These are phyloP conservation scores for Colletotrichum magnum DNA, from an alignment of 2,329 filamentous ascomycete genomes.

Conservation along the genomic window DNA sequence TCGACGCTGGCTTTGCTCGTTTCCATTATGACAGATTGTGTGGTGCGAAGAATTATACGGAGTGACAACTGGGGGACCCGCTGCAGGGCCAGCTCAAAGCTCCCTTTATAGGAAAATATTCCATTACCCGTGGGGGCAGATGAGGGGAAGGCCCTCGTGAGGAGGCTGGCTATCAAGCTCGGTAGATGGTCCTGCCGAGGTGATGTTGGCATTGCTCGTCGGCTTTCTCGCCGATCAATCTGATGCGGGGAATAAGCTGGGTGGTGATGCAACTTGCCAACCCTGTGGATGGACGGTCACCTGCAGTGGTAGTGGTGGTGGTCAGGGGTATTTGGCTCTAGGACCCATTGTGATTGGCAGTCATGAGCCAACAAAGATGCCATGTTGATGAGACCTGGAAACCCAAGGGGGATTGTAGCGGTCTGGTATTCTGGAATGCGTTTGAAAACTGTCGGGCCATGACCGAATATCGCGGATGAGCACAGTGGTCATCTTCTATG, in stretches of 20 bases:
- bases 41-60: background rate
- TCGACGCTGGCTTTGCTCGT: slow-evolving; percentile 28
- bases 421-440: too few relatives aligned
- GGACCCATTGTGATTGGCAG: background rate
- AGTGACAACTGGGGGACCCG: too few relatives aligned
- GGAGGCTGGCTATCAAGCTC: slow-evolving; percentile 13
- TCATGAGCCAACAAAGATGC: background rate
- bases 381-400: too few relatives aligned
- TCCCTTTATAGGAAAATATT: background rate
- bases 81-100: too few relatives aligned
- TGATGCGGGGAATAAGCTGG: slow-evolving; percentile 13
- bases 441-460: too few relatives aligned
- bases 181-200: slow-evolving; percentile 31
- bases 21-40: slow-evolving; percentile 19
- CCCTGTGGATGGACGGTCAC: background rate
- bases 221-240: slow-evolving; percentile 20
- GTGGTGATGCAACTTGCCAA: slow-evolving; percentile 13
- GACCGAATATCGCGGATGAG: too few relatives aligned
- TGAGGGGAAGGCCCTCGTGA: slow-evolving; percentile 27
- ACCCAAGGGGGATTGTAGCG: too few relatives aligned
- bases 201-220: slow-evolving; percentile 8
- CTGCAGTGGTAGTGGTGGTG: background rate
- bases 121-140: slow-evolving; percentile 15
- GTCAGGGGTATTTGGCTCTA: background rate
- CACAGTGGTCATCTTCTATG: too few relatives aligned